Evolutionary conservation across 2,329 filamentous ascomycete genomes (phyloP).

Genomic region (Aspergillus hortae): DNA sequence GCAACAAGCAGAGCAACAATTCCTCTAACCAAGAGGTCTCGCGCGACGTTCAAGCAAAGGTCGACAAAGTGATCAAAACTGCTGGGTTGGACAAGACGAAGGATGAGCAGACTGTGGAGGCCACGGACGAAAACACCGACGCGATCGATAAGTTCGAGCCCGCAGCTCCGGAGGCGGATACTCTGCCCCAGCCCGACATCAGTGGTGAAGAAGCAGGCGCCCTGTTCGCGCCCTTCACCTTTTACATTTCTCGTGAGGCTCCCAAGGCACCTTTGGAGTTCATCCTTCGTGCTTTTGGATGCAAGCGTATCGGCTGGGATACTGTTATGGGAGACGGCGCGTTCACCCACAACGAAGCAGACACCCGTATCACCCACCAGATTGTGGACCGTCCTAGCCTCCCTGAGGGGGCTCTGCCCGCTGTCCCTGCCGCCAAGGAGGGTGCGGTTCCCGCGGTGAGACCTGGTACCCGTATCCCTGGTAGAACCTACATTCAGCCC

Average conservation of each 20-base stretch:
- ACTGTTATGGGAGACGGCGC: constrained; percentile 83
- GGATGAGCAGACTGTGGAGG: constrained; percentile 43
- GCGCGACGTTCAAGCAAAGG: constrained; percentile 65
- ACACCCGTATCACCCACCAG: constrained; percentile 90
- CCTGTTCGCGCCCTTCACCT: constrained; percentile 84
- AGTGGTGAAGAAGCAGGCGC: constrained; percentile 64
- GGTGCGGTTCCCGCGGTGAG: constrained; percentile 45
- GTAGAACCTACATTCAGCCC: constrained; percentile 87
- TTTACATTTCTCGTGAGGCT: constrained; percentile 92
- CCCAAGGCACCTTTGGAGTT: constrained; percentile 89
- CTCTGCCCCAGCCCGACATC: constrained; percentile 72
- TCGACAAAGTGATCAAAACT: constrained; percentile 53
- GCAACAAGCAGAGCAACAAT: constrained; percentile 52
- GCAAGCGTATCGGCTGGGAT: constrained; percentile 95
- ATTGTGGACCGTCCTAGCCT: constrained; percentile 86
- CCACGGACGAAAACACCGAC: constrained; percentile 51
- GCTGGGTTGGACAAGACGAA: constrained; percentile 39
- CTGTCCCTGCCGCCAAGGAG: constrained; percentile 42
- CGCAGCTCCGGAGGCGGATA: constrained; percentile 76
- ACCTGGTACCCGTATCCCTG: constrained; percentile 75
- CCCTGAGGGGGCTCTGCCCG: constrained; percentile 51
- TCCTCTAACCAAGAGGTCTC: constrained; percentile 57
- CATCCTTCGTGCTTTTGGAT: constrained; percentile 87
- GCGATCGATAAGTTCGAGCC: constrained; percentile 90
- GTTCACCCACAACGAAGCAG: constrained; percentile 83